Percentiles rank a stretch among this genome's conserved stretches.
These are phyloP conservation scores for Vitis rupestris DNA, from an alignment of 164 flowering plant species.

Conservation along the genomic window DNA sequence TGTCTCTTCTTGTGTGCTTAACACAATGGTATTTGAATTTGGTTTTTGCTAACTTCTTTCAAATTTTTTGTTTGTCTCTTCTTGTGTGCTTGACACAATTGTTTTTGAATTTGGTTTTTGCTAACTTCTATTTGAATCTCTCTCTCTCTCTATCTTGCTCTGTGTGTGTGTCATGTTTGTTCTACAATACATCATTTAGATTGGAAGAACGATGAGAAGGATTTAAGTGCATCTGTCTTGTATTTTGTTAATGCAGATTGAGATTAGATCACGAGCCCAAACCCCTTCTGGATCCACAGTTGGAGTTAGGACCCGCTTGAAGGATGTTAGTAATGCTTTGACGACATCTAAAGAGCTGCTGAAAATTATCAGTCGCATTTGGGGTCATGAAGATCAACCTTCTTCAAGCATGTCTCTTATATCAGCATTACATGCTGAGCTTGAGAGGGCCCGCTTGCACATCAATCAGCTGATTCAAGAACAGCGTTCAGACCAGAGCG, in stretches of 20 bases:
- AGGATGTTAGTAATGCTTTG: conserved; percentile 74
- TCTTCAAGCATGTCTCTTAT: conserved; percentile 77
- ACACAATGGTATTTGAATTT: not conserved
- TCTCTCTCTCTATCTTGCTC: not conserved
- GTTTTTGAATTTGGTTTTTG: not conserved
- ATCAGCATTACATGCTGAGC: conserved; percentile 86
- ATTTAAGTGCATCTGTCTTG: not conserved
- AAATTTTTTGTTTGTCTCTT: not conserved
- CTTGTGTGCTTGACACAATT: not conserved
- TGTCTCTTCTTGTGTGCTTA: not conserved
- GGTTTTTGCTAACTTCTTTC: not conserved
- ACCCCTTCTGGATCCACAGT: conserved; percentile 49
- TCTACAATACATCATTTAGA: not conserved
- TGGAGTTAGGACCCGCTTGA: conserved; percentile 59
- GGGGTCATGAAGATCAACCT: conserved; percentile 74
- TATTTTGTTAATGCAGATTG: conserved; percentile 51
- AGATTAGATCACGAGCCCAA: conserved; percentile 55
- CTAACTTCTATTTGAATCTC: not conserved
- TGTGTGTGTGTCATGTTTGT: not conserved
- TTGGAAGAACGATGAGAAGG: not conserved
- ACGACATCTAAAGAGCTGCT: conserved; percentile 87
- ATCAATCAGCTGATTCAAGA: conserved; percentile 77
- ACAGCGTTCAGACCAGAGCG: conserved; percentile 53
- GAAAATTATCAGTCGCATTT: conserved; percentile 72
- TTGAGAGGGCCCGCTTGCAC: conserved; percentile 76